Percentiles rank a stretch among this genome's conserved stretches.
Evolutionary conservation across 768 basidiomycete species (phyloP).

Genomic region (Boletus rubroflammeus): DNA sequence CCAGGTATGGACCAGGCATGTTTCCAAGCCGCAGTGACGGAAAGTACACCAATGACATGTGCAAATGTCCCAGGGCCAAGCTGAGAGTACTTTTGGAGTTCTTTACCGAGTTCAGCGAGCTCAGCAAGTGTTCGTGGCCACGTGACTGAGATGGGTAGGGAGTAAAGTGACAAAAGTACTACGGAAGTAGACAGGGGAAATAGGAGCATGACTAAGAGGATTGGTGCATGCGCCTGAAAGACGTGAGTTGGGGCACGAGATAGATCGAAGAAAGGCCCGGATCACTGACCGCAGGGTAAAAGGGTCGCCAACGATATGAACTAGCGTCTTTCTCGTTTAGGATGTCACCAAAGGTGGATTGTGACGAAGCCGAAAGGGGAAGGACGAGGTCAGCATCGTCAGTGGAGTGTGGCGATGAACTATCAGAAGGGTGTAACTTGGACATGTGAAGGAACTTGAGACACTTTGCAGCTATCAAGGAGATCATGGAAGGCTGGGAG

Average conservation of each 20-base stretch:
- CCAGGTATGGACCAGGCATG: slow-evolving; percentile 98
- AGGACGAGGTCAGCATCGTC: slow-evolving; percentile 45
- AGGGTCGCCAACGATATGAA: slow-evolving; percentile 29
- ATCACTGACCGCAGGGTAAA: slow-evolving; percentile 36
- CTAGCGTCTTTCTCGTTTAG: slow-evolving; percentile 37
- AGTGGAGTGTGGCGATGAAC: slow-evolving; percentile 41
- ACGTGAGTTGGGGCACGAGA: slow-evolving; percentile 9
- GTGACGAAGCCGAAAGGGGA: slow-evolving; percentile 53
- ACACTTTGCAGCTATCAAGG: slow-evolving; percentile 47
- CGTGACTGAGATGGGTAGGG: slow-evolving; percentile 67
- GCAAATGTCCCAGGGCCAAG: slow-evolving; percentile 58
- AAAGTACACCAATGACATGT: slow-evolving; percentile 81
- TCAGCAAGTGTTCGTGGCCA: slow-evolving; percentile 78
- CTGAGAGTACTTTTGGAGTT: slow-evolving; percentile 75
- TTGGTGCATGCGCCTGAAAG: slow-evolving; percentile 50
- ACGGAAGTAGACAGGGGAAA: slow-evolving; percentile 65
- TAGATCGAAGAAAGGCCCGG: not conserved
- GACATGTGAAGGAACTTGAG: slow-evolving; percentile 51
- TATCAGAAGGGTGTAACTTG: slow-evolving; percentile 37
- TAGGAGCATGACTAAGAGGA: slow-evolving; percentile 66
- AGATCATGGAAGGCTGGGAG: slow-evolving; percentile 45
- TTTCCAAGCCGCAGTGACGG: slow-evolving; percentile 87
- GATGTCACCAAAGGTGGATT: slow-evolving; percentile 42
- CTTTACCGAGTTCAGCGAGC: slow-evolving; percentile 68
- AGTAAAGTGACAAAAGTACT: slow-evolving; percentile 42